These are phyloP conservation scores for Pseudomonodictys pantanalensis DNA, from an alignment of 495 filamentous ascomycete genomes.

Conservation along the genomic window DNA sequence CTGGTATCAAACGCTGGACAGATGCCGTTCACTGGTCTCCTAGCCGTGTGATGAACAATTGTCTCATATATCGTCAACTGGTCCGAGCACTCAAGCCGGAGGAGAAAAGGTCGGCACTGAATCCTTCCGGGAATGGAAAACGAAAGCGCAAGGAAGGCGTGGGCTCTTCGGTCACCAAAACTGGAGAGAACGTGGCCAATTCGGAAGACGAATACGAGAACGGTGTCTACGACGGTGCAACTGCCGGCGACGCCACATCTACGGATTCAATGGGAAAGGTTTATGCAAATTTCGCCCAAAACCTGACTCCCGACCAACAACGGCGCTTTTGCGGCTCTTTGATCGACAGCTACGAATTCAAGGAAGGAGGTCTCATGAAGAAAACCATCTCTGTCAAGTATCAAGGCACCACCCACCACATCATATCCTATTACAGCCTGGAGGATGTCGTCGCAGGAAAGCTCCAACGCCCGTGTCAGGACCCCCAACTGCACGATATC, in stretches of 20 bases:
- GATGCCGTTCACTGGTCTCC: constrained; percentile 89
- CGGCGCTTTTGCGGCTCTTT: constrained; percentile 76
- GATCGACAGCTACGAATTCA: constrained; percentile 84
- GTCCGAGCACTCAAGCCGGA: constrained; percentile 78
- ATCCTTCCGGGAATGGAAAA: constrained; percentile 43
- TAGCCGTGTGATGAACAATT: constrained; percentile 83
- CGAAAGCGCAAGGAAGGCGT: constrained; percentile 26
- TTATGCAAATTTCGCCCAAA: constrained; percentile 30
- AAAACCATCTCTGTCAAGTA: constrained; percentile 83
- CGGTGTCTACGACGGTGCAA: constrained; percentile 17
- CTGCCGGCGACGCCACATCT: constrained; percentile 23
- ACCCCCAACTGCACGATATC: constrained; percentile 37
- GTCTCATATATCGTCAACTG: constrained; percentile 84
- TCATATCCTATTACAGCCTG: constrained; percentile 85
- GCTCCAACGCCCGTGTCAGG: constrained; percentile 61
- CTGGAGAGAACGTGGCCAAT: constrained; percentile 17
- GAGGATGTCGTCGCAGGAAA: constrained; percentile 64
- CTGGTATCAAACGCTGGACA: constrained; percentile 91
- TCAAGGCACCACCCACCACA: constrained; percentile 66
- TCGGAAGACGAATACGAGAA: constrained; percentile 34
- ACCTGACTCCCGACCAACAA: constrained; percentile 38
- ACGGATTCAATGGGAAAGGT: constrained; percentile 18
- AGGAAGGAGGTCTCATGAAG: constrained; percentile 78
- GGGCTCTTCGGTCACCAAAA: constrained; percentile 27
- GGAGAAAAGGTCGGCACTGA: constrained; percentile 84